Conservation (phyloP, 352 stramenopile genomes). For the Phytopythium boreale region DNA sequence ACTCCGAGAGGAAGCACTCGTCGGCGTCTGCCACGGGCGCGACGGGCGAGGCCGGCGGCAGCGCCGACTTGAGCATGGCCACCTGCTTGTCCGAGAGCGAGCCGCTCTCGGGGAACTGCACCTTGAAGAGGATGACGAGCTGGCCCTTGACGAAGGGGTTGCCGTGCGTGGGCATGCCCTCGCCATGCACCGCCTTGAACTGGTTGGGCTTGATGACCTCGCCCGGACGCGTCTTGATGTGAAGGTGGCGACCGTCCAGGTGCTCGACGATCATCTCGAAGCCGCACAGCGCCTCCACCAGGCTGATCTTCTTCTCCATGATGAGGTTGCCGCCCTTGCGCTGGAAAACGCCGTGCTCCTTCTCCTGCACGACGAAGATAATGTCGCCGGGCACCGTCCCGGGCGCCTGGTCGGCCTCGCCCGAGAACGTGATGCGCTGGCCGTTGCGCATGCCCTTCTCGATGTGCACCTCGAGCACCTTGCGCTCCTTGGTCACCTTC, state of each 20-base stretch:
- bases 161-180: conserved; percentile 97
- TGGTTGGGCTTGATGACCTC: conserved; percentile 93
- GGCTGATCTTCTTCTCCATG: conserved; percentile 93
- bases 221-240: conserved; percentile 91
- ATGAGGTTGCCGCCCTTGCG: conserved; percentile 96
- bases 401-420: conserved; percentile 95
- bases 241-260: conserved; percentile 89
- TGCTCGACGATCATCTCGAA: conserved; percentile 92
- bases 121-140: conserved; percentile 97
- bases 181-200: conserved; percentile 93
- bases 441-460: conserved; percentile 98
- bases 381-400: conserved; percentile 92
- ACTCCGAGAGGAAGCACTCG: conserved; percentile 89
- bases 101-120: conserved; percentile 94
- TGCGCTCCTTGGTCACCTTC: conserved; percentile 96
- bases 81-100: conserved; percentile 85
- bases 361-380: conserved; percentile 98
- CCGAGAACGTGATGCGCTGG: conserved; percentile 96
- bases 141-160: conserved; percentile 98
- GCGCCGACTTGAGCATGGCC: conserved; percentile 55
- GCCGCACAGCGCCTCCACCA: conserved; percentile 93
- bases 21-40: conserved; percentile 51
- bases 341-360: conserved; percentile 95
- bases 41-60: conserved; percentile 54
- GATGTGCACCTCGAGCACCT: conserved; percentile 98